A percentile compares a stretch with the other conserved stretches of the same genome.
These are phyloP conservation scores for Metarhizium sp. DNA, from an alignment of 2,329 filamentous ascomycete genomes.

Conservation along the genomic window DNA sequence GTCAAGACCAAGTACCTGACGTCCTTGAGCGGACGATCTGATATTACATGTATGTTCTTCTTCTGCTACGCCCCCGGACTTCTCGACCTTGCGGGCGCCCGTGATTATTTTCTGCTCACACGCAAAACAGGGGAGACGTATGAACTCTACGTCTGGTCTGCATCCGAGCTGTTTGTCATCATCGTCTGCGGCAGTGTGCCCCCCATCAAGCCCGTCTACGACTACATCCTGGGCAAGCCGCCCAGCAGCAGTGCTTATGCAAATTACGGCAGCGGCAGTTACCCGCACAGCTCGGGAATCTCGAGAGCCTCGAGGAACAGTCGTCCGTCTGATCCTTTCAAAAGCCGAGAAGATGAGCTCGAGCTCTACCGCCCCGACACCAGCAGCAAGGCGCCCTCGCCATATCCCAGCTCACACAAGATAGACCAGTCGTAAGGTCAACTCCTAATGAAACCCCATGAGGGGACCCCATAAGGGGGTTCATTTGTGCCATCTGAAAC, in stretches of 20 bases:
- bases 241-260: background rate
- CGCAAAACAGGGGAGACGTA: background rate
- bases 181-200: slow-evolving; percentile 6
- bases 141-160: slow-evolving; percentile 3
- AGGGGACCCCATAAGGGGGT: background rate
- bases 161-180: slow-evolving; percentile 5
- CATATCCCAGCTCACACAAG: background rate
- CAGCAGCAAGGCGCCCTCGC: background rate
- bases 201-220: slow-evolving; percentile 6
- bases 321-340: background rate
- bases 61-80: background rate
- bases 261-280: background rate
- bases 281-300: background rate
- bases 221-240: background rate
- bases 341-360: background rate
- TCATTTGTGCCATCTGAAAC: background rate
- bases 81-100: background rate
- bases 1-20: slow-evolving; percentile 3
- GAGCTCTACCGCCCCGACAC: background rate
- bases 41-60: slow-evolving; percentile 1
- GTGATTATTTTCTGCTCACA: background rate
- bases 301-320: background rate
- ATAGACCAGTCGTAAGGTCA: background rate
- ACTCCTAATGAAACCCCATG: background rate
- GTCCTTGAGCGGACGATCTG: background rate